These are phyloP conservation scores for Amphicarpaea edgeworthii DNA, from an alignment of 306 rosid genomes.

Conservation along the genomic window DNA sequence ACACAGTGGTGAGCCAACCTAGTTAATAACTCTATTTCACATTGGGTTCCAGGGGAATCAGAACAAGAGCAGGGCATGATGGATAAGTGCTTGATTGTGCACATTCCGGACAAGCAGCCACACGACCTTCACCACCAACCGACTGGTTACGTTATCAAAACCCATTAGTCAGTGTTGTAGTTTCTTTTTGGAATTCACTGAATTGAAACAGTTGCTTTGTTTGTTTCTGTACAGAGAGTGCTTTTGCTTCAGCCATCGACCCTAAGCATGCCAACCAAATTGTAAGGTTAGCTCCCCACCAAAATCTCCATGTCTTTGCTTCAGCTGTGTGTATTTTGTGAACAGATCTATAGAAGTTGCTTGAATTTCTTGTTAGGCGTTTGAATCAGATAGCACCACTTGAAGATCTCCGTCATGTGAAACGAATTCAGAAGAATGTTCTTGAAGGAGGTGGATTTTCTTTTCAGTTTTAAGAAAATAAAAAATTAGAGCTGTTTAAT, in stretches of 20 bases:
- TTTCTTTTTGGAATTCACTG: background rate
- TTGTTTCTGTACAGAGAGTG: slow-evolving; percentile 52
- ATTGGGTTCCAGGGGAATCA: background rate
- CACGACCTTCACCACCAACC: slow-evolving; percentile 70
- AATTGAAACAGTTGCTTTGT: slow-evolving; percentile 4
- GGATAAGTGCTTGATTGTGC: slow-evolving; percentile 48
- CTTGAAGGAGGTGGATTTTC: slow-evolving; percentile 60
- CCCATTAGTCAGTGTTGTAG: background rate
- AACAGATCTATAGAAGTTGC: background rate
- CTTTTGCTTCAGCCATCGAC: slow-evolving; percentile 67
- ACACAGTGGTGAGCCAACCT: background rate
- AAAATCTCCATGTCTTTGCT: background rate
- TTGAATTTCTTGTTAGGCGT: slow-evolving; percentile 56
- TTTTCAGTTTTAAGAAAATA: background rate
- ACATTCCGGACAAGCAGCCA: slow-evolving; percentile 71
- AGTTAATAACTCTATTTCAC: background rate
- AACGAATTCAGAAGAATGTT: slow-evolving; percentile 76
- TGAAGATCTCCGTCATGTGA: slow-evolving; percentile 75
- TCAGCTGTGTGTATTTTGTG: background rate
- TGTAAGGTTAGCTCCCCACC: slow-evolving; percentile 61
- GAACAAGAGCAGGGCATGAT: background rate
- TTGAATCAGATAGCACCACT: slow-evolving; percentile 75
- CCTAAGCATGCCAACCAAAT: slow-evolving; percentile 79
- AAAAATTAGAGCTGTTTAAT: background rate
- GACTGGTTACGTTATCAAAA: slow-evolving; percentile 55